These are phyloP conservation scores for Lactifluus hygrophoroides DNA, from an alignment of 768 basidiomycete species.

Conservation along the genomic window DNA sequence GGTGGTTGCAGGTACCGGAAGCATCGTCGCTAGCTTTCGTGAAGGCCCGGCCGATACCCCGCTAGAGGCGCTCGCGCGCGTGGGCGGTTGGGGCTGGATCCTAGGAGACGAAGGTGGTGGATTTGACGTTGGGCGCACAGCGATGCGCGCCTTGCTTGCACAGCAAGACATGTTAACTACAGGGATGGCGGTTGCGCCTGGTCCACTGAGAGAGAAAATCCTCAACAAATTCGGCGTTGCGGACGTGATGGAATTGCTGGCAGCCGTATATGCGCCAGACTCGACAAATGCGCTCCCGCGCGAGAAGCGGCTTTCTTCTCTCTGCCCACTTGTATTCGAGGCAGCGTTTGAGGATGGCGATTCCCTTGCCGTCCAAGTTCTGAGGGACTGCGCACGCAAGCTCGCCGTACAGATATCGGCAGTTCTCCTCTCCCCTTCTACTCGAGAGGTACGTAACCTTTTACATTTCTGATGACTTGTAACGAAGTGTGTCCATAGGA, in stretches of 20 bases:
- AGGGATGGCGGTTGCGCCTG: neutral
- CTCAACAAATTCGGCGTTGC: conserved; percentile 48
- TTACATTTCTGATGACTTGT: neutral
- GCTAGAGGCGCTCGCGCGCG: conserved; percentile 8
- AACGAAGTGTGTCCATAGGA: neutral
- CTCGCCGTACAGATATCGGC: conserved; percentile 54
- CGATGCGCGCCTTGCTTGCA: conserved; percentile 56
- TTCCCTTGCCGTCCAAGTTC: conserved; percentile 51
- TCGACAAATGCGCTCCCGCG: conserved; percentile 35
- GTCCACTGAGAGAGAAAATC: conserved; percentile 38
- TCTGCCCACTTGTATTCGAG: conserved; percentile 68
- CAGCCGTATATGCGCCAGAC: conserved; percentile 57
- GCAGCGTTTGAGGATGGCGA: conserved; percentile 67
- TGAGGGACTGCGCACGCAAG: conserved; percentile 41
- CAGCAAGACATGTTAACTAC: conserved; percentile 44
- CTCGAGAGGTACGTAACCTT: neutral
- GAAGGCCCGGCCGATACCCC: conserved; percentile 22
- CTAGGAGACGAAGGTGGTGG: conserved; percentile 56
- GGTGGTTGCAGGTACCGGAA: conserved; percentile 77
- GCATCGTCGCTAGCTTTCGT: conserved; percentile 61
- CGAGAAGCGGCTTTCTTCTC: conserved; percentile 68
- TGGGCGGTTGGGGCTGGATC: conserved; percentile 16
- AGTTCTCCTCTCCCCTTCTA: conserved; percentile 35
- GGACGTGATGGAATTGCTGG: conserved; percentile 55
- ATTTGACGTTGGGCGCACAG: conserved; percentile 69